phyloP scores from a whole-genome alignment of 192 early-diverging fungal species.

The Coemansia sp. region DNA sequence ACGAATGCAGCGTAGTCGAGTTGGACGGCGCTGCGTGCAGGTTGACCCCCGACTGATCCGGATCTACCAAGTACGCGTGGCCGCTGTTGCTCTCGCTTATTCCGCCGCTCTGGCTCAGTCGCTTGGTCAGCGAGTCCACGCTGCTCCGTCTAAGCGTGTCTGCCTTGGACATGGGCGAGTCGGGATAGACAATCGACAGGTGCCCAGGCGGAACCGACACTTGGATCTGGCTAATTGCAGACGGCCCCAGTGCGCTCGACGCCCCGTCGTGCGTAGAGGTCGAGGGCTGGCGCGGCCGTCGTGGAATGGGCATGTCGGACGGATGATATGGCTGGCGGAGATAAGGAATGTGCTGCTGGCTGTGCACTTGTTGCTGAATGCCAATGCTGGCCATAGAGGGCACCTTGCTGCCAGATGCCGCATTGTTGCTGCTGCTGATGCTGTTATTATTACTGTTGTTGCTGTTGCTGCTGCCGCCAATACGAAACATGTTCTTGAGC shows the following conservation, averaged over 20 bases:
- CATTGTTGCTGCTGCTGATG: background rate
- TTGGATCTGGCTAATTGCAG: conserved; percentile 24
- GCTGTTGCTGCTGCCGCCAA: conserved; percentile 18
- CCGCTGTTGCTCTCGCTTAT: conserved; percentile 14
- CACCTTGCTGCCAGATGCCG: conserved; percentile 9
- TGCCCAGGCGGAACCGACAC: conserved; percentile 46
- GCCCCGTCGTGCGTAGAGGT: background rate
- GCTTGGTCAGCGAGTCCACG: conserved; percentile 29
- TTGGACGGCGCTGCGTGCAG: conserved; percentile 40
- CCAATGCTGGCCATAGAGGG: conserved; percentile 1
- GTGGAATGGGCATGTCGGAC: background rate
- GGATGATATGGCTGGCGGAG: background rate
- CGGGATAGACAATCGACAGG: conserved; percentile 50
- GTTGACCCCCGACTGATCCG: conserved; percentile 27
- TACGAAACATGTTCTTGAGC: conserved; percentile 48
- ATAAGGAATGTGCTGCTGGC: background rate
- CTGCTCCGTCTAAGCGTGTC: conserved; percentile 42
- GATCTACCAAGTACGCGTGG: conserved; percentile 45
- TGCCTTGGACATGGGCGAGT: conserved; percentile 52
- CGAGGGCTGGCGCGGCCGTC: conserved; percentile 3
- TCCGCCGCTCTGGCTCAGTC: conserved; percentile 10
- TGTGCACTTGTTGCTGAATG: background rate
- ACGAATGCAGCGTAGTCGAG: conserved; percentile 43
- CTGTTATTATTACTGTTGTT: too few relatives aligned
- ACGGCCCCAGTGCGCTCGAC: background rate